phyloP scores from a whole-genome alignment of 176 grass and related monocot genomes.

The Tillandsia leiboldiana region DNA sequence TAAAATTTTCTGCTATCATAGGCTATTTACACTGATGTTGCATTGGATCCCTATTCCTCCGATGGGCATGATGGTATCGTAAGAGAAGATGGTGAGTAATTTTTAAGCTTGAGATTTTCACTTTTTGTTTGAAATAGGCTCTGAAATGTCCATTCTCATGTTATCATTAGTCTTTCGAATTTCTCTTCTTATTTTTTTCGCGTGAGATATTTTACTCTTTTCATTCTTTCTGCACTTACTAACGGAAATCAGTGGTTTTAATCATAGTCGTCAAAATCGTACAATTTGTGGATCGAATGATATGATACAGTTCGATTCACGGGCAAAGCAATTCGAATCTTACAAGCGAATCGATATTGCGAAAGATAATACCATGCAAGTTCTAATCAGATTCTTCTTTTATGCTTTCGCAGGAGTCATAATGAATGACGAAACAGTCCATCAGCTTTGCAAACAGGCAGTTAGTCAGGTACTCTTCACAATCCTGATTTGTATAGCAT shows the following conservation, averaged over 20 bases:
- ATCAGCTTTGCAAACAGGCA: conserved; percentile 97
- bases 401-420: conserved; percentile 57
- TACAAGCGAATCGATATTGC: no score
- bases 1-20: conserved; percentile 8
- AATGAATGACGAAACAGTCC: conserved; percentile 92
- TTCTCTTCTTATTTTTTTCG: no score
- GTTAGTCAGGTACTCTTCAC: conserved; percentile 67
- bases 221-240: no score
- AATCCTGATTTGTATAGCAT: conserved; percentile 3
- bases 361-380: background rate
- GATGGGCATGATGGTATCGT: conserved; percentile 99
- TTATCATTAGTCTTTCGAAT: no score
- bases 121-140: background rate
- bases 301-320: no score
- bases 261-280: no score
- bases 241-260: no score
- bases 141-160: no score
- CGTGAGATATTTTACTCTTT: no score
- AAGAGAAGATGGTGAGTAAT: conserved; percentile 78
- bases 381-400: background rate
- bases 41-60: conserved; percentile 95
- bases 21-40: conserved; percentile 94
- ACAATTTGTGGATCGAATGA: no score
- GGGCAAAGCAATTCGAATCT: no score
- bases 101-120: conserved; percentile 10